phyloP scores from a whole-genome alignment of 805 yeast genomes.

The Yamadazyma laniorum region DNA sequence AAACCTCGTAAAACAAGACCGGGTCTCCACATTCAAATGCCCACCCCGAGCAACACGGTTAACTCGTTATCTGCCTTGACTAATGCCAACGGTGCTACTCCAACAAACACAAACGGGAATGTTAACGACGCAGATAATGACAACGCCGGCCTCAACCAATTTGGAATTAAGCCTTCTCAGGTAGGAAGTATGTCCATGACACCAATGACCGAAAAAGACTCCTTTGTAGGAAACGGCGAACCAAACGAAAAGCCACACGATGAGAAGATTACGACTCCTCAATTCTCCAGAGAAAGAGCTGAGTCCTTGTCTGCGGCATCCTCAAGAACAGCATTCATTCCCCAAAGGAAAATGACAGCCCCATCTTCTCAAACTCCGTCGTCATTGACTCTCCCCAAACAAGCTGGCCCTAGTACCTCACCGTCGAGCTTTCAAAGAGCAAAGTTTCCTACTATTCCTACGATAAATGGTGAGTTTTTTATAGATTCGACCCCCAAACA shows the following conservation, averaged over 20 bases:
- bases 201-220: conserved; percentile 65
- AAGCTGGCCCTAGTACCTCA: background rate
- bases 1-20: conserved; percentile 18
- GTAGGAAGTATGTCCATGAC: conserved; percentile 70
- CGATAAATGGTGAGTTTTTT: conserved; percentile 36
- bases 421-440: conserved; percentile 2
- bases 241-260: conserved; percentile 12
- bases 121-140: conserved; percentile 17
- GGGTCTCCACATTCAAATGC: conserved; percentile 68
- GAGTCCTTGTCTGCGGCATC: conserved; percentile 13
- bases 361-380: conserved; percentile 4
- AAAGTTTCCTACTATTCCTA: conserved; percentile 38
- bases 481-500: conserved; percentile 35
- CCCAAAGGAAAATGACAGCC: conserved; percentile 16
- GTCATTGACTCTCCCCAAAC: conserved; percentile 3
- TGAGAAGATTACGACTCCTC: conserved; percentile 11
- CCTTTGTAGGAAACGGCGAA: conserved; percentile 10
- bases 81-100: too few relatives aligned
- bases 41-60: conserved; percentile 49
- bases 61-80: conserved; percentile 38
- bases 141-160: conserved; percentile 55
- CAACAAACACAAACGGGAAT: conserved; percentile 23
- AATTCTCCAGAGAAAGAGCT: conserved; percentile 14
- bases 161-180: conserved; percentile 59
- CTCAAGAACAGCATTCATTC: conserved; percentile 1